Conservation (phyloP, 164 flowering plant genomes). For the Buxus sempervirens region DNA sequence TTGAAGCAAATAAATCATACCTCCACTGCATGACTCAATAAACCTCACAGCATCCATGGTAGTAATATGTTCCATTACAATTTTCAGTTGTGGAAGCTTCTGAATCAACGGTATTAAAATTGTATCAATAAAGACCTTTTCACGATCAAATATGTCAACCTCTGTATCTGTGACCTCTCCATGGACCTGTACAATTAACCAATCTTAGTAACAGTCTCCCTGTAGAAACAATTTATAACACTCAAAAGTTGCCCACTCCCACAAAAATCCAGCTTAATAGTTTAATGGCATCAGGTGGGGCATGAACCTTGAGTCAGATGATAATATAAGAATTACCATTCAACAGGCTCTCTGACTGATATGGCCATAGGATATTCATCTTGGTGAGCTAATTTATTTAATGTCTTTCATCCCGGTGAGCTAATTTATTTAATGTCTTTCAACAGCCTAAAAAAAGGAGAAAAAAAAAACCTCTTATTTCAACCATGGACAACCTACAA, state of each 20-base stretch:
- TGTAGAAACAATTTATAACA: conserved; percentile 7
- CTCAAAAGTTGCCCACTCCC: too few species aligned
- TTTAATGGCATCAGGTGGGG: too few species aligned
- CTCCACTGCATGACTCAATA: conserved; percentile 80
- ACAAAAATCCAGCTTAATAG: too few species aligned
- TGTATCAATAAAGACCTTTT: conserved; percentile 82
- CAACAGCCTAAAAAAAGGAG: too few species aligned
- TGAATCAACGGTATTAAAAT: conserved; percentile 66
- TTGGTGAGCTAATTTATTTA: too few species aligned
- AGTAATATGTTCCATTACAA: conserved; percentile 98
- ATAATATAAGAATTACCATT: neutral
- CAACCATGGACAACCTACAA: too few species aligned
- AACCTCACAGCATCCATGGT: conserved; percentile 85
- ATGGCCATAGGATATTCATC: too few species aligned
- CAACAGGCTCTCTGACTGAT: too few species aligned
- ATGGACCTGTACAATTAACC: conserved; percentile 59
- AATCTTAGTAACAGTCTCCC: neutral
- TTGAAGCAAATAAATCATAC: conserved; percentile 24
- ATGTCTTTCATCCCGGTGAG: too few species aligned
- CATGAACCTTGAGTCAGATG: too few species aligned
- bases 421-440: too few species aligned
- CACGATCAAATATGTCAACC: conserved; percentile 92
- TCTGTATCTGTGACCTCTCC: conserved; percentile 91
- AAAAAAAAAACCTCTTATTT: too few species aligned
- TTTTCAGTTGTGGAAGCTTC: conserved; percentile 73